Conservation (phyloP, 345 rosid genomes). For the Brassica carinata region DNA sequence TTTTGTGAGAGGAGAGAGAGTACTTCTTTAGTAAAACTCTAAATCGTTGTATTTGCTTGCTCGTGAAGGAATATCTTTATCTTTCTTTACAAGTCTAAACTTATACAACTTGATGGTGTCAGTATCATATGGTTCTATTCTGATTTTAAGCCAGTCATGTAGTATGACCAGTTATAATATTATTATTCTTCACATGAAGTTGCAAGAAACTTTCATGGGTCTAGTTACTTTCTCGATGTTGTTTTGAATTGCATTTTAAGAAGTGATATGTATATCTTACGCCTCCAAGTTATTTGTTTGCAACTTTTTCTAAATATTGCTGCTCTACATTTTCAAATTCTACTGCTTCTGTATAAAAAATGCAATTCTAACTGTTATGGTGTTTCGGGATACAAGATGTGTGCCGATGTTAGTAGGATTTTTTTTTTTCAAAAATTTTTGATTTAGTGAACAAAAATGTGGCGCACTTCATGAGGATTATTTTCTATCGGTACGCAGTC, state of each 20-base stretch:
- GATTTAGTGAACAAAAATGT: constrained; percentile 10
- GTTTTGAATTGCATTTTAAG: constrained; percentile 4
- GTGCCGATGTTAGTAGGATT: constrained; percentile 6
- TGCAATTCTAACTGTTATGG: not conserved
- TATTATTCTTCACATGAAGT: constrained; percentile 8
- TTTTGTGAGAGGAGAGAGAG: not conserved
- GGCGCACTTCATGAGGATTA: constrained; percentile 24
- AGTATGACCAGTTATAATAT: not conserved
- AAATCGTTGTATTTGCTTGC: not conserved
- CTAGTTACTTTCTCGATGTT: constrained; percentile 17
- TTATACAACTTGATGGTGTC: not conserved
- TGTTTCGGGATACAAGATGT: constrained; percentile 9
- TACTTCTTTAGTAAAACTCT: not conserved
- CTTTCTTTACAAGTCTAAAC: not conserved
- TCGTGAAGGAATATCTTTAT: not conserved
- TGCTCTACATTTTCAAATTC: constrained; percentile 7
- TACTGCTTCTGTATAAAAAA: not conserved
- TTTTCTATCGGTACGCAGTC: constrained; percentile 54
- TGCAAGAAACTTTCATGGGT: constrained; percentile 20
- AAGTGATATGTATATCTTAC: not conserved
- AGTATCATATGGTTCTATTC: constrained; percentile 5
- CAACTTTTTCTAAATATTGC: constrained; percentile 1
- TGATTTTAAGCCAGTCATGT: constrained; percentile 3
- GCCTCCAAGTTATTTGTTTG: constrained; percentile 11
- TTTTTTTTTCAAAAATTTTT: not conserved